phyloP scores from a whole-genome alignment of 139 green algal species.

The Choricystis sp. region DNA sequence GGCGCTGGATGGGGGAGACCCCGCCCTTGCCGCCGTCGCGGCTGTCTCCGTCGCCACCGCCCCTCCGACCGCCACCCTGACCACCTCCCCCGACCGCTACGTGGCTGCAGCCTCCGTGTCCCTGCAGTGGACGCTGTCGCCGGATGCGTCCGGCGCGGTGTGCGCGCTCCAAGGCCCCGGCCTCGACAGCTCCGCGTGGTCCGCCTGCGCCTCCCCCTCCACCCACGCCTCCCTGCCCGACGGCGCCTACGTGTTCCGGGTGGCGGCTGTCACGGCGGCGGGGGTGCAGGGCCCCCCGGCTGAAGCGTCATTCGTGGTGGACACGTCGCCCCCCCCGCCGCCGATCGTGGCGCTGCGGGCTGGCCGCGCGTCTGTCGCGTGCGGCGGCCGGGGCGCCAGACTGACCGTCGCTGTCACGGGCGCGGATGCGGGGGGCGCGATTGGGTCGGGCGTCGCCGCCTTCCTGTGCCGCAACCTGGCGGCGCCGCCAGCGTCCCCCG shows the following conservation, averaged over 20 bases:
- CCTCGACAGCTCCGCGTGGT: neutral
- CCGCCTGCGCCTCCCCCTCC: neutral
- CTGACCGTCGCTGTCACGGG: neutral
- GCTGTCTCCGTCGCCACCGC: neutral
- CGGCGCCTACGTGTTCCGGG: neutral
- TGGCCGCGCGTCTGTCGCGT: neutral
- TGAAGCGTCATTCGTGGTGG: neutral
- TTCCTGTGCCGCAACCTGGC: neutral
- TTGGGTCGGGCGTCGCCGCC: neutral
- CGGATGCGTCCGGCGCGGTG: too few species aligned
- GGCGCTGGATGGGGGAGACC: neutral
- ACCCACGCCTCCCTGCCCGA: neutral
- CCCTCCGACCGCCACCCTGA: neutral
- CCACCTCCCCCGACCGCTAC: neutral
- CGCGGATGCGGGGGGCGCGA: too few species aligned
- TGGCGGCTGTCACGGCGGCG: neutral
- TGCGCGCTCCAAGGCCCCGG: neutral
- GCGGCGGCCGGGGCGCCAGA: too few species aligned
- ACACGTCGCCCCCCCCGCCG: neutral
- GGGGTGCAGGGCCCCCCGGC: too few species aligned
- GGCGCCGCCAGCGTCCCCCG: neutral
- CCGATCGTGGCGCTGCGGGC: too few species aligned
- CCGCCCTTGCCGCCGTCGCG: neutral
- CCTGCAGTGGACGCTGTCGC: neutral
- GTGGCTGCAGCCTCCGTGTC: neutral